These are phyloP conservation scores for Thielaviopsis populi DNA, from an alignment of 2,329 filamentous ascomycete species.

Conservation along the genomic window DNA sequence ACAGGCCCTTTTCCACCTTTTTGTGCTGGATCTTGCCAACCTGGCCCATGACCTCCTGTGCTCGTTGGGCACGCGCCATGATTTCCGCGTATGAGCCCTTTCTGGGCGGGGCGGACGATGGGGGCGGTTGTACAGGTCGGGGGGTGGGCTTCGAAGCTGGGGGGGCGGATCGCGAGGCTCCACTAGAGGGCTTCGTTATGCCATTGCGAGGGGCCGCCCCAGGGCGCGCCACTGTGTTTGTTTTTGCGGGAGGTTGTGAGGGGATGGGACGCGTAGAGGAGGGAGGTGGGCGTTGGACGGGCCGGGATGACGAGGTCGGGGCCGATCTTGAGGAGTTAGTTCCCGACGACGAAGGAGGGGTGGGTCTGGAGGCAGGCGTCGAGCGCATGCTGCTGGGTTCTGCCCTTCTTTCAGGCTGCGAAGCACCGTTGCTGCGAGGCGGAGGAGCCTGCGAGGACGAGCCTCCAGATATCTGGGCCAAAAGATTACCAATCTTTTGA, in stretches of 20 bases:
- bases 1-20: slow-evolving; percentile 46
- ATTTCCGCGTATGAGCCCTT: slow-evolving; percentile 63
- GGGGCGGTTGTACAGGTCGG: neutral
- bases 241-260: slow-evolving; percentile 18
- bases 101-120: slow-evolving; percentile 35
- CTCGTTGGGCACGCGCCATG: slow-evolving; percentile 54
- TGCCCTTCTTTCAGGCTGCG: neutral
- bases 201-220: slow-evolving; percentile 9
- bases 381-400: neutral
- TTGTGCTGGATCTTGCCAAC: slow-evolving; percentile 64
- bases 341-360: neutral
- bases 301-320: slow-evolving; percentile 12
- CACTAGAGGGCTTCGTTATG: slow-evolving; percentile 1
- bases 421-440: neutral
- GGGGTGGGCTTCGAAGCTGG: neutral
- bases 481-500: slow-evolving; percentile 14
- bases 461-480: slow-evolving; percentile 13
- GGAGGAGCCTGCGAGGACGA: neutral
- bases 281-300: slow-evolving; percentile 21
- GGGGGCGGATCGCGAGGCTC: neutral
- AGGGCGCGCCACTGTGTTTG: slow-evolving; percentile 18
- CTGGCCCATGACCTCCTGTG: slow-evolving; percentile 43
- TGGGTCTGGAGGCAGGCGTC: neutral
- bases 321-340: neutral
- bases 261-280: slow-evolving; percentile 23